Evolutionary conservation across 2,329 filamentous ascomycete genomes (phyloP), one percentile per base, ranked within the genome.

Genomic region (Xylaria sp.): DNA sequence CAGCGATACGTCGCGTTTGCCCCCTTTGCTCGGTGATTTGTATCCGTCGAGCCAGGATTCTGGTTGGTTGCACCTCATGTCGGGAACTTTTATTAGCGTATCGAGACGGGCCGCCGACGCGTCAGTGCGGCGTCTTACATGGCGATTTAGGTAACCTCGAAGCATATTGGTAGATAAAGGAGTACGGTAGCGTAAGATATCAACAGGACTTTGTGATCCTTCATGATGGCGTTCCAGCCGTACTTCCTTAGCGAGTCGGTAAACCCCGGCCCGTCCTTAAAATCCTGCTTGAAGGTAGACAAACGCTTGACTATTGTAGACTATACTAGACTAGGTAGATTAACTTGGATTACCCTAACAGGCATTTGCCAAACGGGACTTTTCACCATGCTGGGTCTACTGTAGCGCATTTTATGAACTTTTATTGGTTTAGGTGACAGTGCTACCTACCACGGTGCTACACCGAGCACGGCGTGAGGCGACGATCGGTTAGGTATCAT

Each of bases 41-140:
- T 29, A 44, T 29, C 25, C 13, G 35, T 18, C 12, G 54, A 25
- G 50, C 37, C 12, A 32, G 50, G 21, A 27, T 44, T 50, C 16
- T 8, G 47, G 23, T 55, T 48, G 51, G 58, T 61, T 51, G 51
- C 58, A 66, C 37, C 25, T 47, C 25, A 42, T 60, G n/a, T 40
- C 13, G 59, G 54, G 60, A 67, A 29, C 25, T 37, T 59, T 63
- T 29, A 21, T 27, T 21, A 57, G 61, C 42, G 47, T 50, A 5
- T 50, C 13, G 47, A 29, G 27, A 35, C 64, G 64, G 54, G 47
- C 53, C 37, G 37, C n/a, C 16, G 1, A 44, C 37, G 35, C 23
- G 60, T 37, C 54, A 63, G 60, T 54, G 37, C 60, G 54, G 54
- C 53, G 47, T 21, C 51, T 54, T 35, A 32, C 18, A 35, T 21